Evolutionary conservation across 176 grass and related monocot species (phyloP), one percentile per base, ranked within the genome.

Genomic region (Oryza glaberrima): DNA sequence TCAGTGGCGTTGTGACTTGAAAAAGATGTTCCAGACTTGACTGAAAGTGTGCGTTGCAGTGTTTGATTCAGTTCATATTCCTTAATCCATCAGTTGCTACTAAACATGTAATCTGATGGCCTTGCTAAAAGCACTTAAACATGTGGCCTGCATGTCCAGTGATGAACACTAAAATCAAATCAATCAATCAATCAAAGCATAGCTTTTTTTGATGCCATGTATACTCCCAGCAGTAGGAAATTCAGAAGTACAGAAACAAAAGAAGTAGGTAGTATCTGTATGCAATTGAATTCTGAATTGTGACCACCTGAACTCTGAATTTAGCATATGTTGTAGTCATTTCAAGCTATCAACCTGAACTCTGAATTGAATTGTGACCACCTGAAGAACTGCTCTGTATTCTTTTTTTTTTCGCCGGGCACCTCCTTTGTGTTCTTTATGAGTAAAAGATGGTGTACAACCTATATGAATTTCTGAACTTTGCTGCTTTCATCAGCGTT

Each of bases 351-450:
- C 36, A 66, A 25, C 25, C 60, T 44, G 58, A 78, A 66, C 10
- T 65, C 77, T 44, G 61, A 66, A 78, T 11, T 51, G 45, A 69
- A 36, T 46, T 68, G 78, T 45, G 36, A 38, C 72, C 44, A 74
- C 41, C 25, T 74, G 3, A 28, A 15, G 44, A 26, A 12, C 69
- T 26, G 20, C 0, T 23, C 3, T 63, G 15, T 19, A 38, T 70
- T 19, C 36, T 70, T 16, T 1, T 35, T 36, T 35, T 36, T 36
- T 36, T 36, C 35, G 0, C 35, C 35, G 4, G 35, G 35, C 35
- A 26, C 22, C 69, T 26, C 40, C 0, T 23, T 1, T 63, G 15
- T 19, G 20, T 70, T 19, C 36, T 70, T 16, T 0, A 63, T 63
- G 56, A 63, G 58, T 23, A 23, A 58, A 56, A n/a, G 19, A 60